phyloP scores from a whole-genome alignment of 2,329 filamentous ascomycete species.

The Ophiocordyceps sinensis region DNA sequence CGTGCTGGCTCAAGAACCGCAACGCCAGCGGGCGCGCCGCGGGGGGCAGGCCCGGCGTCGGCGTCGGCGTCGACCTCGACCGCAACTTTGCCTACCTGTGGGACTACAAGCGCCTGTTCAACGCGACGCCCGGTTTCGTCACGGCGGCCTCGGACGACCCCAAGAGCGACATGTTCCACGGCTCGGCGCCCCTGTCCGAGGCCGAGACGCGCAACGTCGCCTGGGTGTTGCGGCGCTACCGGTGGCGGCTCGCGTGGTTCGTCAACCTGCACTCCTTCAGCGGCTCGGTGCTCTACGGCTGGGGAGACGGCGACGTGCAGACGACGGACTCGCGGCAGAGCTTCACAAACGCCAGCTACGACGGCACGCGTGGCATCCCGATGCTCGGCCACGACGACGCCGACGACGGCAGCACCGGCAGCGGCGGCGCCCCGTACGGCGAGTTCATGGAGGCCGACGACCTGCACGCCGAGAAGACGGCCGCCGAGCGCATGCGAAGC shows the following conservation, averaged over 20 bases:
- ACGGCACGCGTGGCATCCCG: constrained; percentile 29
- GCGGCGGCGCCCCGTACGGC: constrained; percentile 27
- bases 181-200: constrained; percentile 36
- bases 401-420: constrained; percentile 18
- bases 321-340: constrained; percentile 28
- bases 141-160: constrained; percentile 24
- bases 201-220: constrained; percentile 40
- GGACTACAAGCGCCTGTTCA: constrained; percentile 33
- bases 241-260: constrained; percentile 35
- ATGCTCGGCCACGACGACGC: constrained; percentile 9
- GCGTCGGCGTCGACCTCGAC: constrained; percentile 37
- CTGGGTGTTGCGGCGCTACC: constrained; percentile 34
- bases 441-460: constrained; percentile 29
- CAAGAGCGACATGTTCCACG: constrained; percentile 32
- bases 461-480: constrained; percentile 14
- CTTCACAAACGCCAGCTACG: constrained; percentile 36
- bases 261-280: constrained; percentile 42
- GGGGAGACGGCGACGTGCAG: constrained; percentile 42
- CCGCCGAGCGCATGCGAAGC: constrained; percentile 18
- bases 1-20: constrained; percentile 43
- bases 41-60: constrained; percentile 12
- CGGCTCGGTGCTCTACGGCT: constrained; percentile 37
- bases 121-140: constrained; percentile 17
- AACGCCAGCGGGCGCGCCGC: constrained; percentile 23
- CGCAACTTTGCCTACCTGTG: constrained; percentile 44